A percentile compares a stretch with the other conserved stretches of the same genome.
Evolutionary conservation across 495 filamentous ascomycete genomes (phyloP).

Genomic region (Aspergillus hancockii): DNA sequence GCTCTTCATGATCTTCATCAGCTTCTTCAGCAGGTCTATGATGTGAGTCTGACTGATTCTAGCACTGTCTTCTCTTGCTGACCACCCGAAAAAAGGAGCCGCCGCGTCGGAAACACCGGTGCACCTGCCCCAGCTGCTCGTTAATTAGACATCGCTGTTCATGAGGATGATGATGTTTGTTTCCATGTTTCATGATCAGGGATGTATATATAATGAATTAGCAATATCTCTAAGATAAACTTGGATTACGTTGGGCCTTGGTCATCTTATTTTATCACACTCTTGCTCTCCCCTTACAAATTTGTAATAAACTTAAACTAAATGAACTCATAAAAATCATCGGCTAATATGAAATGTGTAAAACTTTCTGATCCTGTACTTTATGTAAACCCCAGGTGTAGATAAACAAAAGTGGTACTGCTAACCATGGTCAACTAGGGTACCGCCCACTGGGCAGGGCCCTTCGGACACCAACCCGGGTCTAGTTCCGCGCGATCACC

Average conservation of each 20-base stretch:
- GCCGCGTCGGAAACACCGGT: constrained; percentile 38
- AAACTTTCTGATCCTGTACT: too few relatives aligned
- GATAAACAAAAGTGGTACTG: background rate
- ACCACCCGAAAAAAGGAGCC: constrained; percentile 33
- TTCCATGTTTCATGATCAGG: constrained; percentile 22
- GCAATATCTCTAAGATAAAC: constrained; percentile 19
- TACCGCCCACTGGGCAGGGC: background rate
- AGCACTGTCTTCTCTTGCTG: constrained; percentile 15
- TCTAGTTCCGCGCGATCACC: background rate
- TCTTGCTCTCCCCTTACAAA: constrained; percentile 1
- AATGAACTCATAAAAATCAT: background rate
- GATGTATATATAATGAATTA: constrained; percentile 36
- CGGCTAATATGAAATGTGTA: background rate
- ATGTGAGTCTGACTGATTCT: constrained; percentile 65
- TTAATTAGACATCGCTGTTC: constrained; percentile 23
- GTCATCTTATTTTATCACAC: background rate
- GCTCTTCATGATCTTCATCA: constrained; percentile 79
- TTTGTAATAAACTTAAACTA: background rate
- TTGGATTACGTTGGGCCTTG: constrained; percentile 20
- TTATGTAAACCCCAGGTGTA: background rate
- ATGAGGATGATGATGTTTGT: constrained; percentile 17
- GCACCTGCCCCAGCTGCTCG: constrained; percentile 27
- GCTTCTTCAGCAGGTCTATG: constrained; percentile 75
- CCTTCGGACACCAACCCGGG: background rate
- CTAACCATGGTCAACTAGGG: background rate